phyloP scores from a whole-genome alignment of 106 monocot species.

The Platanthera guangdongensis region DNA sequence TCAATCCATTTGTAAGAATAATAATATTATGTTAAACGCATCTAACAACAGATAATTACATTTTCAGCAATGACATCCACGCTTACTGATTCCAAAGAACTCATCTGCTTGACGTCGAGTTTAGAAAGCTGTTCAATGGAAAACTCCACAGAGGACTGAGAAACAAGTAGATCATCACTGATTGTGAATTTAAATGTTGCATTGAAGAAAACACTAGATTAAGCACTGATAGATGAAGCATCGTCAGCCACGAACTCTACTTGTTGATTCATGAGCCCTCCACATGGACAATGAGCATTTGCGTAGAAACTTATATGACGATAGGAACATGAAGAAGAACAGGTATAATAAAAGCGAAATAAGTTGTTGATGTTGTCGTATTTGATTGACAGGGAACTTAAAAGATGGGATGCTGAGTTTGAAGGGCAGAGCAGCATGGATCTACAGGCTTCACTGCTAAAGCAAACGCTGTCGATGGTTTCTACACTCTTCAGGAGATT shows the following conservation, averaged over 20 bases:
- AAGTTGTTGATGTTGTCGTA: neutral
- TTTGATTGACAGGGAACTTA: slow-evolving; percentile 3
- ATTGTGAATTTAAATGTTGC: neutral
- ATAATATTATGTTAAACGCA: too few species aligned
- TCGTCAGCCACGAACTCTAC: neutral
- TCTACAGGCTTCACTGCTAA: slow-evolving; percentile 18
- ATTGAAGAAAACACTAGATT: neutral
- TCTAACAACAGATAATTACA: too few species aligned
- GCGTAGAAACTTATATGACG: neutral
- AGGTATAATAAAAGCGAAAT: neutral
- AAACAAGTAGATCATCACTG: neutral
- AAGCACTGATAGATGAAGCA: neutral
- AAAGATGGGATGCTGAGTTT: neutral
- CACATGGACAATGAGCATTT: neutral
- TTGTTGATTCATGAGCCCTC: neutral
- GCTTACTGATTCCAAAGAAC: too few species aligned
- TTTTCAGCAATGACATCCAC: too few species aligned
- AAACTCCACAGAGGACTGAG: neutral
- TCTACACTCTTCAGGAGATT: slow-evolving; percentile 27
- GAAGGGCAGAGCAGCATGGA: slow-evolving; percentile 27
- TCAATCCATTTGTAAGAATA: too few species aligned
- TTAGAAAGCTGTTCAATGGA: neutral
- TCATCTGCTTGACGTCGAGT: neutral
- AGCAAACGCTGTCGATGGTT: slow-evolving; percentile 10
- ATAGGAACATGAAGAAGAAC: neutral